Evolutionary conservation across 106 monocot species (phyloP).

Genomic region (Amphibolis antarctica): DNA sequence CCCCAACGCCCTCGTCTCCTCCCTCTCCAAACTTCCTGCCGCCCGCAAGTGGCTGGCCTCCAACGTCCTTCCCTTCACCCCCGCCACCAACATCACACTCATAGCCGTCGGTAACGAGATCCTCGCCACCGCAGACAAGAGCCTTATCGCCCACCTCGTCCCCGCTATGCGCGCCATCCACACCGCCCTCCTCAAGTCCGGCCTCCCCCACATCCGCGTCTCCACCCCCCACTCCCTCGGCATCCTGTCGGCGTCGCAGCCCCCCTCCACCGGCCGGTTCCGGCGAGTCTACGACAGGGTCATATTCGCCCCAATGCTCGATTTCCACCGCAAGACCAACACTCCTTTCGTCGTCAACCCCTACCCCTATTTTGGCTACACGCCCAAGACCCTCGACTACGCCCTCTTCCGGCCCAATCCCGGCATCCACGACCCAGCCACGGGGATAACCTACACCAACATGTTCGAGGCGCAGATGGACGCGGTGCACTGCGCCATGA

Average conservation of each 20-base stretch:
- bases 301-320: neutral
- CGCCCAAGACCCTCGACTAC: slow-evolving; percentile 9
- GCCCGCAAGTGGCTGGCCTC: slow-evolving; percentile 5
- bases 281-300: neutral
- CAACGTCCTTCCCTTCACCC: slow-evolving; percentile 17
- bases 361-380: slow-evolving; percentile 12
- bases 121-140: slow-evolving; percentile 5
- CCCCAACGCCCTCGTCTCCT: slow-evolving; percentile 4
- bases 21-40: neutral
- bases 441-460: slow-evolving; percentile 3
- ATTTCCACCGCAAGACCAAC: neutral
- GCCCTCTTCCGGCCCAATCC: slow-evolving; percentile 3
- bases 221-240: slow-evolving; percentile 4
- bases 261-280: slow-evolving; percentile 3
- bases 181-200: neutral
- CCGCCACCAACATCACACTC: slow-evolving; percentile 12
- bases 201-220: slow-evolving; percentile 2
- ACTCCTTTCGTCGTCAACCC: slow-evolving; percentile 7
- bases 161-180: slow-evolving; percentile 18
- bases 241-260: slow-evolving; percentile 3
- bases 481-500: slow-evolving; percentile 1
- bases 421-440: neutral
- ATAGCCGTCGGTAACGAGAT: slow-evolving; percentile 28
- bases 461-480: slow-evolving; percentile 12
- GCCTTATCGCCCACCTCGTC: slow-evolving; percentile 6